Base-by-base conservation (phyloP, 768 basidiomycete species). In the Boletus rubroflammeus region DNA sequence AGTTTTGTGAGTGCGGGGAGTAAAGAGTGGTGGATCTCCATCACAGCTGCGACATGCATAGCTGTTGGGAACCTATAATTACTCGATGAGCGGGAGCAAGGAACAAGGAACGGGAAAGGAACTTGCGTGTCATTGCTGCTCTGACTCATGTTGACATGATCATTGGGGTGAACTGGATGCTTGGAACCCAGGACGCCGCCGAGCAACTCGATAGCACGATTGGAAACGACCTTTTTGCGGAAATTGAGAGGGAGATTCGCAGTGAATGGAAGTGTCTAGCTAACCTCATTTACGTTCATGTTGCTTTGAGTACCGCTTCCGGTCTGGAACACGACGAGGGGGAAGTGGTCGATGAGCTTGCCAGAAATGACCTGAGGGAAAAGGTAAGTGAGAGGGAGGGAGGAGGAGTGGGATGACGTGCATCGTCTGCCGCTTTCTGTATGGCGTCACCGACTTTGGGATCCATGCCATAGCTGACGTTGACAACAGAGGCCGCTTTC, bases 61-160 rank as follows among this genome's bases (percentile, higher is more conserved):
- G 88, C 97, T 25, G 97, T 99, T 8, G 97, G 97, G 82, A 98
- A 99, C 28, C 94, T 97, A 63, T 23, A 26, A 45, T 39, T 21
- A 38, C 39, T 3, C 39, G 25, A 40, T 54, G 43, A 57, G 49
- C 5, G 5, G 25, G 14, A 17, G 2, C 26, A 39, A 23, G 39
- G 42, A 32, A 15, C 15, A 21, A 35, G 41, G 36, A 36, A 17
- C 6, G 5, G 51, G 10, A 31, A 23, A 19, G 28, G 17, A 8
- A 77, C 88, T 65, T 70, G 93, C 93, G 95, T 94, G 74, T 99
- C 97, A 67, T 99, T 99, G 67, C 93, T 95, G 60, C 93, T 96
- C 73, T 98, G 96, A 71, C 92, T 93, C 90, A 89, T 96, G 78
- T 99, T 99, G 64, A 98, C 95, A 73, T 99, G 97, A 68, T 99